Percentiles rank a stretch among this genome's conserved stretches.
These are phyloP conservation scores for Ananas comosus DNA, from an alignment of 176 grass and related monocot genomes.

Conservation along the genomic window DNA sequence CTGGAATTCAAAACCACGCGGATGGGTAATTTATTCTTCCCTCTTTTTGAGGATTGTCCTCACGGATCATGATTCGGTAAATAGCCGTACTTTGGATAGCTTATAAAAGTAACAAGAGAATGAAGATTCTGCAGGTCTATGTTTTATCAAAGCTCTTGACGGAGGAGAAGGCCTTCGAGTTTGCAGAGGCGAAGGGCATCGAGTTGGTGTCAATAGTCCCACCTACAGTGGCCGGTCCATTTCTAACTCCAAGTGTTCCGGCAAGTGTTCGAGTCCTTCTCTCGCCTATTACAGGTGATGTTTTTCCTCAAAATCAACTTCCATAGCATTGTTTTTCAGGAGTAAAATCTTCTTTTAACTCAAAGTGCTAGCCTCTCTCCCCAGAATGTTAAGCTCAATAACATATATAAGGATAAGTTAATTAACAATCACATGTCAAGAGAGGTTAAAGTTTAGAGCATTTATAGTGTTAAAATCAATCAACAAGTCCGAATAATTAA, in stretches of 20 bases:
- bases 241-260: conserved; percentile 59
- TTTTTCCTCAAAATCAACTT: no score
- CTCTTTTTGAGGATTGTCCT: neutral
- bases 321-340: no score
- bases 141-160: conserved; percentile 68
- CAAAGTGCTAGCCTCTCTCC: no score
- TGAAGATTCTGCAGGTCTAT: conserved; percentile 36
- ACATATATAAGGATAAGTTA: no score
- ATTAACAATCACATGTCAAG: no score
- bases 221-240: conserved; percentile 68
- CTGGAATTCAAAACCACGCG: conserved; percentile 56
- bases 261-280: conserved; percentile 69
- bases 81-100: neutral
- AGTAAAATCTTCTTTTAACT: no score
- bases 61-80: neutral
- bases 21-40: conserved; percentile 42
- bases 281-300: conserved; percentile 54
- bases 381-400: no score
- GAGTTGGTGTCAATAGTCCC: conserved; percentile 50
- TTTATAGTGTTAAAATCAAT: neutral
- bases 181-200: conserved; percentile 53
- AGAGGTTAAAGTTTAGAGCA: no score
- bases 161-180: conserved; percentile 62
- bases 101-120: neutral
- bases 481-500: neutral